Percentiles rank a stretch among this genome's conserved stretches.
These are phyloP conservation scores for Kluyveromyces starmeri DNA, from an alignment of 805 yeast genomes.

Conservation along the genomic window DNA sequence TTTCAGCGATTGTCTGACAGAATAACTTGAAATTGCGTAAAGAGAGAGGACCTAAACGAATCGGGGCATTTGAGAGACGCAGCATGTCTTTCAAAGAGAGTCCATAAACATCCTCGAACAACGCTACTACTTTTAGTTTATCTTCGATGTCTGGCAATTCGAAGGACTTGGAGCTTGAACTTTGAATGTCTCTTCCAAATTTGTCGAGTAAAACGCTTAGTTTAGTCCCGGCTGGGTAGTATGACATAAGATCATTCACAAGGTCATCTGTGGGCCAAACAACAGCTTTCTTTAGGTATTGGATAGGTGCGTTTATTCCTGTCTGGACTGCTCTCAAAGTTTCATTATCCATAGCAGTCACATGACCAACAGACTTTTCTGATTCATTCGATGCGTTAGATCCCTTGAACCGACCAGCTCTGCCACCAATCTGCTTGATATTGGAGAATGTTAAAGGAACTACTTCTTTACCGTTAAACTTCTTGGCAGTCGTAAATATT, in stretches of 20 bases:
- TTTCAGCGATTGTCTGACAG: conserved; percentile 45
- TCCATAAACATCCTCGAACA: conserved; percentile 36
- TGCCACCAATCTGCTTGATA: conserved; percentile 87
- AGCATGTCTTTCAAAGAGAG: conserved; percentile 50
- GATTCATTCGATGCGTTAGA: conserved; percentile 19
- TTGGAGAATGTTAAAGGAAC: conserved; percentile 49
- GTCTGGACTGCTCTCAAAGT: conserved; percentile 39
- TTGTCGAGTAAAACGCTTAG: conserved; percentile 39
- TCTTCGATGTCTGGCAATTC: conserved; percentile 21
- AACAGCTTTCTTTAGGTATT: conserved; percentile 48
- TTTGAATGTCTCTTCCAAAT: conserved; percentile 31
- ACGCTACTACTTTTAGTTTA: conserved; percentile 33
- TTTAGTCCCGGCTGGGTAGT: conserved; percentile 44
- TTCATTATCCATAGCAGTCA: conserved; percentile 41
- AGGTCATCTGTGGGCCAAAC: conserved; percentile 74
- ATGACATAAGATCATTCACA: conserved; percentile 58
- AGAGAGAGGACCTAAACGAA: conserved; percentile 33
- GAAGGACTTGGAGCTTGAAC: conserved; percentile 17
- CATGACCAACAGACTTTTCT: conserved; percentile 35
- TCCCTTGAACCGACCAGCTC: conserved; percentile 78
- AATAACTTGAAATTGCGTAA: conserved; percentile 38
- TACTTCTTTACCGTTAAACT: conserved; percentile 58
- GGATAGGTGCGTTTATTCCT: conserved; percentile 43
- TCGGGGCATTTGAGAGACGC: conserved; percentile 54
- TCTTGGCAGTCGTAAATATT: conserved; percentile 57